phyloP scores from a whole-genome alignment of 345 rosid genomes.

The Salix koriyanagi region DNA sequence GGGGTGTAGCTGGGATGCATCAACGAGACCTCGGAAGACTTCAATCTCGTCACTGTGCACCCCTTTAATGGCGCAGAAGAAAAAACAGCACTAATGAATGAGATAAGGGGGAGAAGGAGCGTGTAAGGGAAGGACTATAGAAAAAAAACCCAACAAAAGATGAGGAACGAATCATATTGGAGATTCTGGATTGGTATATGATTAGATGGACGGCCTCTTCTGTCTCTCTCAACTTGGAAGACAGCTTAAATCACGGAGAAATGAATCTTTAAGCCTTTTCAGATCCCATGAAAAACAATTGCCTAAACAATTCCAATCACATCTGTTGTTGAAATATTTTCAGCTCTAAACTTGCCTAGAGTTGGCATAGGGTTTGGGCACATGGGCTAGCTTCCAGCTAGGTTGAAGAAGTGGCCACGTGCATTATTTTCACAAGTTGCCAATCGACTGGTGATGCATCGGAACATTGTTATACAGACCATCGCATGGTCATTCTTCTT shows the following conservation, averaged over 20 bases:
- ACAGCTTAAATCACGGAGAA: slow-evolving; percentile 12
- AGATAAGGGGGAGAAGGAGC: not conserved
- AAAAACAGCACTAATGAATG: not conserved
- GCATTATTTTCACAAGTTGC: not conserved
- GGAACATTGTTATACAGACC: not conserved
- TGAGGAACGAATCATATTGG: not conserved
- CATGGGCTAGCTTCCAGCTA: not conserved
- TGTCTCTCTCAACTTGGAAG: not conserved
- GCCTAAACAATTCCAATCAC: not conserved
- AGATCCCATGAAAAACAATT: not conserved
- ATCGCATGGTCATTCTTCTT: not conserved
- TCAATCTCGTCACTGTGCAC: not conserved
- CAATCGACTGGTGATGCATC: not conserved
- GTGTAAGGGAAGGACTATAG: not conserved
- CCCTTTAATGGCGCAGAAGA: not conserved
- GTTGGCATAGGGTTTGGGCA: not conserved
- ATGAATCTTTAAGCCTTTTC: not conserved
- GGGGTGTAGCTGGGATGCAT: not conserved
- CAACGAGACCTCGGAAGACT: not conserved
- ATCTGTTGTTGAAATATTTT: too few species aligned
- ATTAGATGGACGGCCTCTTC: not conserved
- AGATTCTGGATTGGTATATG: slow-evolving; percentile 2
- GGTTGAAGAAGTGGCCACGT: not conserved
- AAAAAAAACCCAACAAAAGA: not conserved
- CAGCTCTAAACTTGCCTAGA: not conserved